Conservation (phyloP, 2,329 filamentous ascomycete species). For the Fusarium longipes region DNA sequence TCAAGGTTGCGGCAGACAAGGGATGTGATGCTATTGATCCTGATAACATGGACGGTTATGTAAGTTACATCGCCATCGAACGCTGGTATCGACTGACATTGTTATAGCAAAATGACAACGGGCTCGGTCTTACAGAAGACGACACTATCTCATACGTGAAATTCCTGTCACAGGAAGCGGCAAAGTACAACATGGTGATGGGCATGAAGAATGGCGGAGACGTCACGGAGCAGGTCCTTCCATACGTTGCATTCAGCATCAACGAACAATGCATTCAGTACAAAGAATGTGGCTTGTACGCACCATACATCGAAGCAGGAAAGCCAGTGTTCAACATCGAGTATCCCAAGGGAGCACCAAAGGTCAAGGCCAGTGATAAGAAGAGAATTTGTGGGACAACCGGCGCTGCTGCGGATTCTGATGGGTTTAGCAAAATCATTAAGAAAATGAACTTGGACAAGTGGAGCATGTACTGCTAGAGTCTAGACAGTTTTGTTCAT, state of each 20-base stretch:
- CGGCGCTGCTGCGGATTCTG: conserved; percentile 51
- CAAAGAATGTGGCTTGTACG: conserved; percentile 67
- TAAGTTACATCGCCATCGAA: conserved; percentile 43
- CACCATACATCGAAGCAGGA: conserved; percentile 59
- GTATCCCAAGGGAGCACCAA: conserved; percentile 65
- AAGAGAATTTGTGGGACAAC: conserved; percentile 55
- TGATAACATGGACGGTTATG: conserved; percentile 75
- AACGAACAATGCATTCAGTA: conserved; percentile 75
- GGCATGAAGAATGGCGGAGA: conserved; percentile 75
- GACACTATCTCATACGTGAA: conserved; percentile 68
- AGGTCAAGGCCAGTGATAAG: conserved; percentile 50
- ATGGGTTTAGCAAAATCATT: conserved; percentile 71
- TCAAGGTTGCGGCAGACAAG: conserved; percentile 67
- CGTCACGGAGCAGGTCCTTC: conserved; percentile 62
- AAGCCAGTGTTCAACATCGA: conserved; percentile 53
- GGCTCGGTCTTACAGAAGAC: conserved; percentile 64
- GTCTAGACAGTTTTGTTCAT: fast-evolving
- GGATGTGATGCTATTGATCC: conserved; percentile 77
- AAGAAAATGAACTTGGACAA: conserved; percentile 72
- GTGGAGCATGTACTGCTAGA: conserved; percentile 55
- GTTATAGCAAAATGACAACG: conserved; percentile 66
- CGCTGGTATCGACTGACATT: fast-evolving
- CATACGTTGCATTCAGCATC: conserved; percentile 71
- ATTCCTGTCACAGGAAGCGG: conserved; percentile 67
- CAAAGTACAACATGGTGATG: conserved; percentile 64